Evolutionary conservation across 768 basidiomycete species (phyloP).

Genomic region (Tricholoma saponaceum): DNA sequence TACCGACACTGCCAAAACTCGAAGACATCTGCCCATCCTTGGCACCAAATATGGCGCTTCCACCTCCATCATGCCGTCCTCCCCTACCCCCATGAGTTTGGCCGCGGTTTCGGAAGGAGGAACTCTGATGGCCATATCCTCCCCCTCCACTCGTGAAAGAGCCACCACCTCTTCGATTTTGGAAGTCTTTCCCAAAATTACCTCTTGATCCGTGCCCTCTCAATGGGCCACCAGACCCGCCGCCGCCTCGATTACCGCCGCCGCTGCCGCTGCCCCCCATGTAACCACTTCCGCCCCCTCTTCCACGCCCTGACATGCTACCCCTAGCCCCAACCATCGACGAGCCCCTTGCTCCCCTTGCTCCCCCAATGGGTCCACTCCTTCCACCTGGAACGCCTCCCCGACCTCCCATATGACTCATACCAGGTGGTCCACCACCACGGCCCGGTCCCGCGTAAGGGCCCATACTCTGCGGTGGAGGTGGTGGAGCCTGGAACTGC

Average conservation of each 20-base stretch:
- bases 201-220: conserved; percentile 64
- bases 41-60: conserved; percentile 35
- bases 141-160: conserved; percentile 52
- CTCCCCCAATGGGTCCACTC: conserved; percentile 39
- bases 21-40: conserved; percentile 48
- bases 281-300: conserved; percentile 34
- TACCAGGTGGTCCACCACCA: conserved; percentile 34
- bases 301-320: conserved; percentile 45
- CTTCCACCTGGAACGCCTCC: conserved; percentile 24
- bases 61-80: conserved; percentile 36
- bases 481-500: conserved; percentile 60
- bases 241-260: conserved; percentile 37
- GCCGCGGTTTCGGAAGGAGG: conserved; percentile 56
- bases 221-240: conserved; percentile 45
- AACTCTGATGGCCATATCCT: conserved; percentile 36
- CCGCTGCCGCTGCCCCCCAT: conserved; percentile 30
- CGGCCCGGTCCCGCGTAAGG: conserved; percentile 33
- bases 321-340: conserved; percentile 30
- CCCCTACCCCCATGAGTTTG: conserved; percentile 47
- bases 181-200: conserved; percentile 62
- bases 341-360: conserved; percentile 43
- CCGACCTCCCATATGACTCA: conserved; percentile 29
- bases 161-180: conserved; percentile 61
- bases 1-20: conserved; percentile 48
- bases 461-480: conserved; percentile 40